Evolutionary conservation across 805 yeast species (phyloP).

Genomic region (Candida adriatica): DNA sequence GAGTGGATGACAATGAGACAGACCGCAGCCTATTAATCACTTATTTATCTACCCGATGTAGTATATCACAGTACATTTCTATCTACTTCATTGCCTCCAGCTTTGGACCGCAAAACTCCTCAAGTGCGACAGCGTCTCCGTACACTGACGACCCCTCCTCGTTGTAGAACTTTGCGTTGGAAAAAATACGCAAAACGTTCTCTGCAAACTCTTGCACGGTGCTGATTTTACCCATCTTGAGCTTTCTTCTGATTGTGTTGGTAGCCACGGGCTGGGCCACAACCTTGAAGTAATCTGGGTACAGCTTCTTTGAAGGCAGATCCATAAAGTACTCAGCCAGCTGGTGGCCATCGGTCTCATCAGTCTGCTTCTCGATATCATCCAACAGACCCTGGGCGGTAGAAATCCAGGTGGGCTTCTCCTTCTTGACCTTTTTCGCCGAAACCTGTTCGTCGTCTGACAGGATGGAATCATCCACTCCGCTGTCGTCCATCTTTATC

Average conservation of each 20-base stretch:
- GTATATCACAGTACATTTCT: too few relatives aligned
- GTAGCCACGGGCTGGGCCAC: slow-evolving; percentile 60
- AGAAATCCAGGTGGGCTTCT: slow-evolving; percentile 18
- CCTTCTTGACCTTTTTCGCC: slow-evolving; percentile 21
- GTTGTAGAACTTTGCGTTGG: slow-evolving; percentile 81
- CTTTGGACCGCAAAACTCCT: too few relatives aligned
- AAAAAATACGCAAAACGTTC: slow-evolving; percentile 66
- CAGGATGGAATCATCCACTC: slow-evolving; percentile 4
- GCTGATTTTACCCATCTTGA: slow-evolving; percentile 42
- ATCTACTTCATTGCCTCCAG: too few relatives aligned
- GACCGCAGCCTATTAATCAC: slow-evolving; percentile 13
- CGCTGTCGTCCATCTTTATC: slow-evolving; percentile 3
- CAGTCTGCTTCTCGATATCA: slow-evolving; percentile 30
- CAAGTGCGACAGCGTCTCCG: slow-evolving; percentile 68
- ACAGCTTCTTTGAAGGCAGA: slow-evolving; percentile 65
- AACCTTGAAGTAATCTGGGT: slow-evolving; percentile 73
- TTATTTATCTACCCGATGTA: too few relatives aligned
- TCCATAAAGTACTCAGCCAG: slow-evolving; percentile 51
- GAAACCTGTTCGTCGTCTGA: too few relatives aligned
- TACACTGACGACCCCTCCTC: slow-evolving; percentile 88
- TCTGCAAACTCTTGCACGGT: slow-evolving; percentile 43
- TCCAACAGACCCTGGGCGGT: slow-evolving; percentile 36
- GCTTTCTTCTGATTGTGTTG: slow-evolving; percentile 50
- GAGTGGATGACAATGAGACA: slow-evolving; percentile 17
- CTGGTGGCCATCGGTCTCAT: slow-evolving; percentile 31